phyloP scores from a whole-genome alignment of 2,329 filamentous ascomycete genomes.

The Alternaria postmessia region DNA sequence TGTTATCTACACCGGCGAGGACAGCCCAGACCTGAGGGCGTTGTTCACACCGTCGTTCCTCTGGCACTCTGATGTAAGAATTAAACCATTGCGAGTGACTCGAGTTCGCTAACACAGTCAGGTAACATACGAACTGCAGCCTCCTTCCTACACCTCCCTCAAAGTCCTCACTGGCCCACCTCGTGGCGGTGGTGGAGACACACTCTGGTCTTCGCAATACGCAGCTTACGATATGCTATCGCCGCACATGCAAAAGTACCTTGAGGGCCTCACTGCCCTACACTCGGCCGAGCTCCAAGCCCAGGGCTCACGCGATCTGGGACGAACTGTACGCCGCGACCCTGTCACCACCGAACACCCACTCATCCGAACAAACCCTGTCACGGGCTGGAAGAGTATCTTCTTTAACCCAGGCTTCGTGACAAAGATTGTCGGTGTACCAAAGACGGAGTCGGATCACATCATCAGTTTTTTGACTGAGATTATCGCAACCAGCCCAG shows the following conservation, averaged over 20 bases:
- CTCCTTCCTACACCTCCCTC: slow-evolving; percentile 65
- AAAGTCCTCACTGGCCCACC: slow-evolving; percentile 64
- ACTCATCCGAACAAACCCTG: slow-evolving; percentile 66
- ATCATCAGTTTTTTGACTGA: slow-evolving; percentile 63
- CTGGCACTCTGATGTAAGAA: slow-evolving; percentile 63
- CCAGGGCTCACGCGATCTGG: slow-evolving; percentile 58
- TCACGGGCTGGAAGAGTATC: slow-evolving; percentile 68
- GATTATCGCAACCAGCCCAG: slow-evolving; percentile 66
- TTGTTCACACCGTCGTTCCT: slow-evolving; percentile 64
- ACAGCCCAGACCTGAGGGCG: slow-evolving; percentile 62
- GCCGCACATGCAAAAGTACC: slow-evolving; percentile 64
- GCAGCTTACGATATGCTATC: slow-evolving; percentile 66
- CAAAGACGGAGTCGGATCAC: slow-evolving; percentile 63
- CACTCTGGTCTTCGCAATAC: slow-evolving; percentile 66
- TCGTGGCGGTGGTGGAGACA: slow-evolving; percentile 64
- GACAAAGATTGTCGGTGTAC: slow-evolving; percentile 65
- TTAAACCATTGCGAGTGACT: neutral
- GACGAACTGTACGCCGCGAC: slow-evolving; percentile 62
- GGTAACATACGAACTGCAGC: slow-evolving; percentile 66
- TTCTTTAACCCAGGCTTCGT: slow-evolving; percentile 69
- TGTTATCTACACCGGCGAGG: slow-evolving; percentile 63
- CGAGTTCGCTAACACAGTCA: slow-evolving; percentile 28
- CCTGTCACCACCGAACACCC: slow-evolving; percentile 65
- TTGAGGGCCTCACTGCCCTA: slow-evolving; percentile 64
- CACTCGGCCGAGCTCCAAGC: slow-evolving; percentile 65